These are phyloP conservation scores for Acanthamoeba royreba DNA, from an alignment of 208 protist species.

Conservation along the genomic window DNA sequence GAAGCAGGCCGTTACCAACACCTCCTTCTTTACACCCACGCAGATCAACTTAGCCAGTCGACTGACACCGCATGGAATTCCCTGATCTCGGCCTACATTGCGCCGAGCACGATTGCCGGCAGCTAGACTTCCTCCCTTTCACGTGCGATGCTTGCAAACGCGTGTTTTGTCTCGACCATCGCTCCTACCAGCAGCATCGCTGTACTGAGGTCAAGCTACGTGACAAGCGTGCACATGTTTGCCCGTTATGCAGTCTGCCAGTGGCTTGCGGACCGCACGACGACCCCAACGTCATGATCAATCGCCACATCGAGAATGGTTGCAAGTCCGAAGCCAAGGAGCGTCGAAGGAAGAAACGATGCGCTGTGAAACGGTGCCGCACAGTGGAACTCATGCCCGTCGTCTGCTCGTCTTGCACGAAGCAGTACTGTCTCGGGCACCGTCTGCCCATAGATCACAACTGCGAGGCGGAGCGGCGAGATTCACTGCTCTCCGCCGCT, in stretches of 20 bases:
- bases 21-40: background rate
- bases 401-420: background rate
- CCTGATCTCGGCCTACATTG: background rate
- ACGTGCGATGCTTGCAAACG: background rate
- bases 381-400: background rate
- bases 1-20: background rate
- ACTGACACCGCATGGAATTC: constrained; percentile 38
- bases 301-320: background rate
- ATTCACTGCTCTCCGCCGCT: background rate
- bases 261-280: background rate
- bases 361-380: background rate
- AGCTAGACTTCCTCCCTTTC: background rate
- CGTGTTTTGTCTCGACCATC: constrained; percentile 11
- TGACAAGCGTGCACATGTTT: background rate
- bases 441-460: constrained; percentile 27
- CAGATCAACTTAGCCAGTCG: too few species aligned
- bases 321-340: constrained; percentile 17
- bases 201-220: background rate
- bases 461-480: background rate
- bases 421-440: constrained; percentile 29
- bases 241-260: background rate
- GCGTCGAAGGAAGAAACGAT: background rate
- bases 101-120: background rate
- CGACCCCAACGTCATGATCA: background rate
- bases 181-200: background rate